Evolutionary conservation across 306 rosid species (phyloP).

Genomic region (Hippophae rhamnoides): DNA sequence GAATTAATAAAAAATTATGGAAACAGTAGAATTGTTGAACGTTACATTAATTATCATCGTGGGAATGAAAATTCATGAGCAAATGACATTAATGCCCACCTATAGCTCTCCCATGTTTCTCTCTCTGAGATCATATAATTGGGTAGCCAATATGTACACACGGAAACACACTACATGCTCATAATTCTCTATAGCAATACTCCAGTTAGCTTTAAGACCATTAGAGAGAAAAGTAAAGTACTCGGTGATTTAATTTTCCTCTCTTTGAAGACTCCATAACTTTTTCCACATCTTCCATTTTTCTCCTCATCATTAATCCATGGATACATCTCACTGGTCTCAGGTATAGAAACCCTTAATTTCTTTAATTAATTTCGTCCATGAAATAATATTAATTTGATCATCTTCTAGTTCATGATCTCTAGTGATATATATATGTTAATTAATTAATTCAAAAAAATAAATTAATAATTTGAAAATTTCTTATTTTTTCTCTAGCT

Average conservation of each 20-base stretch:
- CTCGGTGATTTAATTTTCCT: constrained; percentile 28
- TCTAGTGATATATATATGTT: constrained; percentile 13
- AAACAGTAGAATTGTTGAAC: too few relatives aligned
- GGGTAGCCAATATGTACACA: constrained; percentile 63
- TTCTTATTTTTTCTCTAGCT: constrained; percentile 21
- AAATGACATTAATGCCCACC: neutral
- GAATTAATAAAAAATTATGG: too few relatives aligned
- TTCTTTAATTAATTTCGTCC: constrained; percentile 25
- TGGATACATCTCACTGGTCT: constrained; percentile 98
- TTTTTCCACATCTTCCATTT: constrained; percentile 30
- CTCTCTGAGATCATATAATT: constrained; percentile 34
- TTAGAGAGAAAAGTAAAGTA: constrained; percentile 28
- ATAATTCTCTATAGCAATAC: constrained; percentile 13
- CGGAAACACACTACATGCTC: constrained; percentile 52
- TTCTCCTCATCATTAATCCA: constrained; percentile 41
- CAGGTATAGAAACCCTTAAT: constrained; percentile 53
- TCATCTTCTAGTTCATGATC: constrained; percentile 16
- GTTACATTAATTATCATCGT: too few relatives aligned
- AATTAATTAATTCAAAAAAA: constrained; percentile 11
- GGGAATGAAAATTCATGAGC: too few relatives aligned
- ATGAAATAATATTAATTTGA: constrained; percentile 3
- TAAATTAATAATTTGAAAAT: constrained; percentile 10
- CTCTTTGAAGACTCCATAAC: constrained; percentile 50
- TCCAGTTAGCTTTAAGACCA: constrained; percentile 48
- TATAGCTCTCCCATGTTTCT: constrained; percentile 21